Percentiles rank a stretch among this genome's conserved stretches.
These are phyloP conservation scores for Vanilla planifolia DNA, from an alignment of 106 monocot genomes.

Conservation along the genomic window DNA sequence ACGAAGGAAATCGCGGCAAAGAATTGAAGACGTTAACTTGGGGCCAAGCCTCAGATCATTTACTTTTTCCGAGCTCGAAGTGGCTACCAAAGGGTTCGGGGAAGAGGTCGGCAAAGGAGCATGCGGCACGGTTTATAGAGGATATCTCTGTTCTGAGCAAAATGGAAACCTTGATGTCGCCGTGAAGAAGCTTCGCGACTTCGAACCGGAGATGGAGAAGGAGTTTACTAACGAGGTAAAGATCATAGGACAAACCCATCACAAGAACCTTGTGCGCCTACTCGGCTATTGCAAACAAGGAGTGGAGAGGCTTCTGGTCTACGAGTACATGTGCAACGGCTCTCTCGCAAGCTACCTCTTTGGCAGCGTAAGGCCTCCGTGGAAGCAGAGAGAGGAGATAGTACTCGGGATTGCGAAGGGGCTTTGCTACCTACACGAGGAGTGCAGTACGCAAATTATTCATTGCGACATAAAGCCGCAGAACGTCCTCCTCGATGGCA, in stretches of 20 bases:
- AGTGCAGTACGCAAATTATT: conserved; percentile 20
- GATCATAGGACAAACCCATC: conserved; percentile 25
- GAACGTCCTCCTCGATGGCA: conserved; percentile 22
- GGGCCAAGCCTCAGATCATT: not conserved
- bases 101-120: conserved; percentile 34
- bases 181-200: conserved; percentile 26
- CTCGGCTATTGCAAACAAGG: conserved; percentile 36
- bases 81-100: conserved; percentile 19
- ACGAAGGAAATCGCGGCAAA: not conserved
- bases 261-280: conserved; percentile 32
- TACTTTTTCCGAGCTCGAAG: no score
- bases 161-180: conserved; percentile 1
- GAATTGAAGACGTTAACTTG: not conserved
- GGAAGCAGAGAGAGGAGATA: conserved; percentile 19
- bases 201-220: conserved; percentile 11
- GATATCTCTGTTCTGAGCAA: not conserved
- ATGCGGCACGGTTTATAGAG: conserved; percentile 32
- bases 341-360: conserved; percentile 22
- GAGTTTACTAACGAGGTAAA: conserved; percentile 27
- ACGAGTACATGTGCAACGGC: conserved; percentile 38
- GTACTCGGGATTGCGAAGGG: conserved; percentile 18
- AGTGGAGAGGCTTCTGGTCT: conserved; percentile 22
- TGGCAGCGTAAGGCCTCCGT: conserved; percentile 4
- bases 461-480: conserved; percentile 35
- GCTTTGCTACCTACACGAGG: conserved; percentile 20